A percentile compares a stretch with the other conserved stretches of the same genome.
phyloP scores from a whole-genome alignment of 2,329 filamentous ascomycete species.

The Calonectria naviculata region DNA sequence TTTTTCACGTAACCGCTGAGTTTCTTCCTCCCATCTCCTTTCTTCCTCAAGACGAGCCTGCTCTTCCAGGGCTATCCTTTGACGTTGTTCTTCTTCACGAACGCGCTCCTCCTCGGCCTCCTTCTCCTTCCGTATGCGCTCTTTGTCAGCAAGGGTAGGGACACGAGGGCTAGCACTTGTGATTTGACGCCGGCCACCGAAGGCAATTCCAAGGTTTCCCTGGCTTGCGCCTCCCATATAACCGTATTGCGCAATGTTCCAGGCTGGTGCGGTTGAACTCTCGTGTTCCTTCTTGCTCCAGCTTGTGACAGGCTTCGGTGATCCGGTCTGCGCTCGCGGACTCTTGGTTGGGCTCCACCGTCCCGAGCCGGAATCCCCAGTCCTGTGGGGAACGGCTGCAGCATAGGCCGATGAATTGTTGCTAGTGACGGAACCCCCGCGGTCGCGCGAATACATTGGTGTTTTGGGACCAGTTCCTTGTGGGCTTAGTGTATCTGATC shows the following conservation, averaged over 20 bases:
- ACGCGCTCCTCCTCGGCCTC: constrained; percentile 70
- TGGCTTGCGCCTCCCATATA: constrained; percentile 99
- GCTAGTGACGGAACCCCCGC: constrained; percentile 67
- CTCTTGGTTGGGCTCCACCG: constrained; percentile 73
- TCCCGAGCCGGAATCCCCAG: constrained; percentile 65
- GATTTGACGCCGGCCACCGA: constrained; percentile 92
- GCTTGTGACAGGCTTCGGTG: constrained; percentile 75
- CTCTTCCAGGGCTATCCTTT: constrained; percentile 67
- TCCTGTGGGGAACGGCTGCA: constrained; percentile 58
- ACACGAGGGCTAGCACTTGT: constrained; percentile 84
- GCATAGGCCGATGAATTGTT: constrained; percentile 61
- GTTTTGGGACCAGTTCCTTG: constrained; percentile 70
- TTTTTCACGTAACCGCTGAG: constrained; percentile 66
- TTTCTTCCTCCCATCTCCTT: constrained; percentile 74
- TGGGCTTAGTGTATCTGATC: constrained; percentile 70
- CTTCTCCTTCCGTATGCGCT: constrained; percentile 70
- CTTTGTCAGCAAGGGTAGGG: constrained; percentile 86
- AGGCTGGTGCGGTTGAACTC: constrained; percentile 84
- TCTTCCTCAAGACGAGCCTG: constrained; percentile 72
- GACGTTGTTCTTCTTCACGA: constrained; percentile 64
- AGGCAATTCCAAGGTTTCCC: constrained; percentile 92
- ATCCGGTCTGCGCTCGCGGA: constrained; percentile 63
- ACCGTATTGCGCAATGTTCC: constrained; percentile 98
- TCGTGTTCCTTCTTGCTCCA: constrained; percentile 93
- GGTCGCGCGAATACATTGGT: constrained; percentile 56